Evolutionary conservation across 768 basidiomycete species (phyloP), one percentile per base, ranked within the genome.

Genomic region (Cubamyces sp.): DNA sequence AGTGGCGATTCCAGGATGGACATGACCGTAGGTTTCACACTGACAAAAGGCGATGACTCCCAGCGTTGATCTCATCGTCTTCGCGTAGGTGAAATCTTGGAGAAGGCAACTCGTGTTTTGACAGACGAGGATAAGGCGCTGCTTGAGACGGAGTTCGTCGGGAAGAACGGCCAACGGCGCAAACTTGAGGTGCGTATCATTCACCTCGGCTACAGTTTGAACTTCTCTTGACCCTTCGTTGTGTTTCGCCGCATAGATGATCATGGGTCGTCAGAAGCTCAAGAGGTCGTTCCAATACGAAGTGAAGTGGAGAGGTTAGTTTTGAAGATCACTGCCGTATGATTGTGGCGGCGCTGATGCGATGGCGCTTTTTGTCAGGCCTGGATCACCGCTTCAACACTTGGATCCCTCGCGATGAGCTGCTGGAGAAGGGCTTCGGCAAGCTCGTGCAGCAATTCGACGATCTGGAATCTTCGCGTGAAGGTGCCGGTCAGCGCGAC

Each of bases 1-100:
- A 97, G 78, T 98, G 96, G 96, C 91, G 96, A 69, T 98, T 95
- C 86, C 96, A 98, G 74, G 96, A 97, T 75, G 96, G 96, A 51
- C 91, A 96, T 76, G 96, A 98, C 82, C 91, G 94, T 91, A 74
- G 66, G 87, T 80, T 11, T 58, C 18, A 66, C 18, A 6, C 45
- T 58, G 15, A 48, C 11, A 48, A 41, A 48, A 5, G 21, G n/a
- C n/a, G 25, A 14, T 62, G 66, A 23, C 37, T 43, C 57, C 19
- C 18, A 51, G 42, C 4, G n/a, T 25, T 15, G 41, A 41, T 42
- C 28, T 23, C 15, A 21, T 25, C 26, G n/a, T 28, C 7, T 19
- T 26, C 51, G 48, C 63, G 50, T 61, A 92, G 90, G 90, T 66
- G 96, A 98, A 77, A 78, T 96, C 39, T 69, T 97, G 66, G 93